Percentiles rank a stretch among this genome's conserved stretches.
Evolutionary conservation across 306 rosid genomes (phyloP).

Genomic region (Pueraria montana): DNA sequence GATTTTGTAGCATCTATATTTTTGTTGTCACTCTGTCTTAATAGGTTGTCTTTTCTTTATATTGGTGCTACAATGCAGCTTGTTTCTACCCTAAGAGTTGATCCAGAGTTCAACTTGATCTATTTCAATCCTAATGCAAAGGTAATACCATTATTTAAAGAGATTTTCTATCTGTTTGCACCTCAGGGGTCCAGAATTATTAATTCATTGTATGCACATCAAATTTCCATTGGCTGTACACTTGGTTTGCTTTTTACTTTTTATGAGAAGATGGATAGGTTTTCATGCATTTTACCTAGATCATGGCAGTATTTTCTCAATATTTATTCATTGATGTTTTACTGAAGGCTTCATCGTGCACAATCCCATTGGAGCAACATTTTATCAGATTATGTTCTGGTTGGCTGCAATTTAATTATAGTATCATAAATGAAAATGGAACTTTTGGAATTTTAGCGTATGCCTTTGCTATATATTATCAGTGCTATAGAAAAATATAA

Average conservation of each 20-base stretch:
- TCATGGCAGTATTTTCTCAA: slow-evolving; percentile 15
- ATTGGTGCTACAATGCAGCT: slow-evolving; percentile 71
- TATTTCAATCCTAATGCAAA: slow-evolving; percentile 79
- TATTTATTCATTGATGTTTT: slow-evolving; percentile 24
- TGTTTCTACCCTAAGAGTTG: slow-evolving; percentile 82
- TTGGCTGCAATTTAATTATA: slow-evolving; percentile 2
- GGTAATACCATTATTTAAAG: slow-evolving; percentile 58
- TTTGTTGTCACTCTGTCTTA: slow-evolving; percentile 36
- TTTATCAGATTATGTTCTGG: slow-evolving; percentile 33
- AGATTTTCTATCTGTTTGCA: background rate
- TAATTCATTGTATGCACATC: background rate
- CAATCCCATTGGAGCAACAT: background rate
- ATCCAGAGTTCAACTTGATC: slow-evolving; percentile 79
- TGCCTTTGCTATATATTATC: background rate
- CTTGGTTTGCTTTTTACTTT: slow-evolving; percentile 24
- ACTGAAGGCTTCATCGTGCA: background rate
- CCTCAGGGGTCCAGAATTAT: slow-evolving; percentile 7
- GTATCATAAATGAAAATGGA: background rate
- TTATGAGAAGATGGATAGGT: slow-evolving; percentile 11
- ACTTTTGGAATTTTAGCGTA: background rate
- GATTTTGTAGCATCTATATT: slow-evolving; percentile 34
- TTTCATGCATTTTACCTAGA: slow-evolving; percentile 18
- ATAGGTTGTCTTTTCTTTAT: slow-evolving; percentile 55
- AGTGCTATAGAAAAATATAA: background rate
- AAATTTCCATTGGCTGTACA: background rate